Percentiles rank a stretch among this genome's conserved stretches.
Evolutionary conservation across 106 monocot genomes (phyloP).

Genomic region (Dendrobium officinale): DNA sequence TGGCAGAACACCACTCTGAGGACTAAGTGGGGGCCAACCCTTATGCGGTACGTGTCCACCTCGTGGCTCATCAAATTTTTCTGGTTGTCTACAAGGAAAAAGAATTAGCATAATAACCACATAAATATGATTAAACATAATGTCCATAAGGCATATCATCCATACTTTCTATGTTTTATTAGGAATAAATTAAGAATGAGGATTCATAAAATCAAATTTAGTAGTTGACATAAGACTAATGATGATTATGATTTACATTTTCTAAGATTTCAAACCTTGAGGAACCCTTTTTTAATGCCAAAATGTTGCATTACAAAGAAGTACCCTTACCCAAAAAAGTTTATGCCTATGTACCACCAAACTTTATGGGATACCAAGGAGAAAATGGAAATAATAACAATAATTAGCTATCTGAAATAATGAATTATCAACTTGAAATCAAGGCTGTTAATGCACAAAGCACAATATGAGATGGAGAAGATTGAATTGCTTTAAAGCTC

Average conservation of each 20-base stretch:
- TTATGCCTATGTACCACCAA: neutral
- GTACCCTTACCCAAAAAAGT: neutral
- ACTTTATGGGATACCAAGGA: neutral
- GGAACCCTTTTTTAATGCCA: neutral
- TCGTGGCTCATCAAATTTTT: slow-evolving; percentile 51
- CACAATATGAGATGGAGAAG: neutral
- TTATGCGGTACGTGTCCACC: slow-evolving; percentile 42
- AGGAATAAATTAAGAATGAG: neutral
- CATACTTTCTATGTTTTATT: neutral
- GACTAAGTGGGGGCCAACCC: slow-evolving; percentile 51
- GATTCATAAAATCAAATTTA: neutral
- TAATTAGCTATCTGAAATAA: neutral
- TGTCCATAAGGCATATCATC: no score
- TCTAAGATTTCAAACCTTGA: neutral
- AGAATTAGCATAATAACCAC: neutral
- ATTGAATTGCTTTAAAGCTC: neutral
- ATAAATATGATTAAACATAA: neutral
- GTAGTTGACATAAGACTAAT: neutral
- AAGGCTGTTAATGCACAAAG: neutral
- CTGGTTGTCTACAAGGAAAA: slow-evolving; percentile 24
- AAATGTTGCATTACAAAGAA: neutral
- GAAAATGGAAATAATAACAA: neutral
- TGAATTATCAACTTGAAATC: neutral
- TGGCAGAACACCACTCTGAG: slow-evolving; percentile 33
- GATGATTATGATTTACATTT: neutral